Evolutionary conservation across 225 moss, liverwort and hornwort species (phyloP), one percentile per base, ranked within the genome.

Genomic region (Climacium dendroides): DNA sequence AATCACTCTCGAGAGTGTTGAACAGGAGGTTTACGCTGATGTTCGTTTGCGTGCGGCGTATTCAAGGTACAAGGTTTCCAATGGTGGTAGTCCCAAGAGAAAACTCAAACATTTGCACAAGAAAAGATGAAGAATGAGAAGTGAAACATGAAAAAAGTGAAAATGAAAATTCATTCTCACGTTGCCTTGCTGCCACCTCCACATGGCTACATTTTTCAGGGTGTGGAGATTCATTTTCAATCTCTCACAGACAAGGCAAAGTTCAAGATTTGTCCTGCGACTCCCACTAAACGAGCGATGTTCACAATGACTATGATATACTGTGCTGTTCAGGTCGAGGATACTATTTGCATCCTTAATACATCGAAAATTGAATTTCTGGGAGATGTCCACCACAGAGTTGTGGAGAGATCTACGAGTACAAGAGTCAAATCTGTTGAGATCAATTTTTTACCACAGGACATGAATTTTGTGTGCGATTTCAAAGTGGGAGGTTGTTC

Each of bases 41-140:
- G 93, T 93, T 88, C 93, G 90, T n/a, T 91, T 90, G 66, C 91
- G 91, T 8, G 91, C 91, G 61, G 93, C 90, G 28, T 90, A 89
- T 39, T 87, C 90, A 39, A 91, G 89, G 89, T 90, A 52, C 48
- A 45, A 19, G 59, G 39, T 34, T 35, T 55, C 30, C 11, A 28
- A 37, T 53, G 70, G 8, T 57, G 39, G 69, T 67, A 39, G 53
- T 66, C 20, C 54, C 29, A 30, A 35, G 69, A 54, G 39, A 19
- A 54, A 67, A 58, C 8, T 48, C 18, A 67, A 83, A 53, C 52
- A 39, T 39, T 69, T 14, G 25, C 67, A 50, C 15, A 7, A 39
- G 29, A 39, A 28, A 39, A 54, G 54, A n/a, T 39, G 67, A 67
- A 39, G 39, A 19, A 52, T 69, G 54, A 83, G 37, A 39, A 69